phyloP scores from a whole-genome alignment of 768 basidiomycete species.

The Mycena filopes region DNA sequence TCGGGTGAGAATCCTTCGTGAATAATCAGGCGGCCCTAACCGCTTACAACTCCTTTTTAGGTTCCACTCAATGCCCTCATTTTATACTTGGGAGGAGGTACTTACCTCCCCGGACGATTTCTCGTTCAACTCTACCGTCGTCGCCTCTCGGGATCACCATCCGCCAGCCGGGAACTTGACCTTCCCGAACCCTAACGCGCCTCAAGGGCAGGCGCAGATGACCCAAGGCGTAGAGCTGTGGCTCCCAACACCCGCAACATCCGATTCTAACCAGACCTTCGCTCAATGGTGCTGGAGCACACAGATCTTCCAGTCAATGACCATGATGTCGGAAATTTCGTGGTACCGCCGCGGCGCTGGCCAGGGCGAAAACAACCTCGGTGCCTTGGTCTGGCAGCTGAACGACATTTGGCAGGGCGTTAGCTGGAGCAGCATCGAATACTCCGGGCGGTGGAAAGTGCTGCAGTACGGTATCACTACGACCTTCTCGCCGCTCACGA shows the following conservation, averaged over 20 bases:
- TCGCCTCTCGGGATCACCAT: slow-evolving; percentile 66
- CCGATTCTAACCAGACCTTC: slow-evolving; percentile 65
- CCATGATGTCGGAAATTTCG: slow-evolving; percentile 67
- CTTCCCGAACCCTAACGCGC: slow-evolving; percentile 67
- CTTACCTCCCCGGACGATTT: slow-evolving; percentile 61
- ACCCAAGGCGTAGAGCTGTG: slow-evolving; percentile 60
- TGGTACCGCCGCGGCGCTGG: slow-evolving; percentile 72
- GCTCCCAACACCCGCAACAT: slow-evolving; percentile 62
- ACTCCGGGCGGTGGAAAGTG: slow-evolving; percentile 70
- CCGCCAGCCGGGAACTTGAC: slow-evolving; percentile 61
- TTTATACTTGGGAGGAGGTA: slow-evolving; percentile 70
- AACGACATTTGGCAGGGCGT: slow-evolving; percentile 72
- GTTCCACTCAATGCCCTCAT: slow-evolving; percentile 72
- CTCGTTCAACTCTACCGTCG: slow-evolving; percentile 66
- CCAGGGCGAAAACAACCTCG: slow-evolving; percentile 66
- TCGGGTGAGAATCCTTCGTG: no score
- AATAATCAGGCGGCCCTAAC: no score
- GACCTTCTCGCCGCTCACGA: slow-evolving; percentile 57
- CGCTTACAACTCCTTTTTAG: no score
- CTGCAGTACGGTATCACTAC: slow-evolving; percentile 61
- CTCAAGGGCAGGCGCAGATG: slow-evolving; percentile 65
- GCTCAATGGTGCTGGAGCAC: slow-evolving; percentile 74
- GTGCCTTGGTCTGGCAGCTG: slow-evolving; percentile 68
- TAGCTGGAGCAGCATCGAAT: slow-evolving; percentile 66
- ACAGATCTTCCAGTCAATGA: slow-evolving; percentile 68